Base-by-base conservation (phyloP, 371 early-diverging fungal genomes). In the Lichtheimia corymbifera region DNA sequence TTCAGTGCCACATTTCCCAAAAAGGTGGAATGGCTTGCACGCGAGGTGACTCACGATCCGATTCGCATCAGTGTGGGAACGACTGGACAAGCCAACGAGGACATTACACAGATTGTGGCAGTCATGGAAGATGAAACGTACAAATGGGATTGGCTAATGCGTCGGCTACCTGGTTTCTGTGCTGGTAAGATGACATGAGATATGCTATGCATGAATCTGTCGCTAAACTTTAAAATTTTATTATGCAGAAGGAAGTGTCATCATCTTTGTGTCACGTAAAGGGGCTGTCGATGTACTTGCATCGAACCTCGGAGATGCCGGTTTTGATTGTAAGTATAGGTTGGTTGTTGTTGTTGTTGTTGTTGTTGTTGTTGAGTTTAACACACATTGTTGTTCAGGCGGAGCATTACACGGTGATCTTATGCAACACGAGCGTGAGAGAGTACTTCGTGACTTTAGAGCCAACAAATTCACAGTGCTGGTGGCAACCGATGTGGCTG, bases 1-100 rank as follows among this genome's bases (percentile, higher is more conserved):
- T 99, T 99, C 90, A 95, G 96, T 74, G 99, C 99, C 0, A 99
- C 99, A 0, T 99, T 98, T 91, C 99, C 98, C 43, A 92, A 90
- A 71, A 91, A 92, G 67, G 98, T 99, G 18, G 93, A 96, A 68
- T 69, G 66, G 25, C 85, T 99, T 14, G 99, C 99, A 5, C 83
- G 91, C 20, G 93, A 91, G 68, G 96, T 92, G 50, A 89, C 94
- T 78, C 80, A 75, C n/a, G 94, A 97, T 63, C 93, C 92, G 59
- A 87, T 97, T 60, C 91, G 97, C 64, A 95, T 97, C 53, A 93
- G 85, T 45, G 84, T 88, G 35, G 87, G 89, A 57, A 77, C 81
- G 22, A 77, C 84, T 47, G 86, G 87, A 22, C 86, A 85, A 72
- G 90, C 91, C 12, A 93, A 93, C 63, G 79, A 79, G 50, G 93